Percentiles rank a stretch among this genome's conserved stretches.
phyloP scores from a whole-genome alignment of 2,329 filamentous ascomycete species.

The Geosmithia flava region DNA sequence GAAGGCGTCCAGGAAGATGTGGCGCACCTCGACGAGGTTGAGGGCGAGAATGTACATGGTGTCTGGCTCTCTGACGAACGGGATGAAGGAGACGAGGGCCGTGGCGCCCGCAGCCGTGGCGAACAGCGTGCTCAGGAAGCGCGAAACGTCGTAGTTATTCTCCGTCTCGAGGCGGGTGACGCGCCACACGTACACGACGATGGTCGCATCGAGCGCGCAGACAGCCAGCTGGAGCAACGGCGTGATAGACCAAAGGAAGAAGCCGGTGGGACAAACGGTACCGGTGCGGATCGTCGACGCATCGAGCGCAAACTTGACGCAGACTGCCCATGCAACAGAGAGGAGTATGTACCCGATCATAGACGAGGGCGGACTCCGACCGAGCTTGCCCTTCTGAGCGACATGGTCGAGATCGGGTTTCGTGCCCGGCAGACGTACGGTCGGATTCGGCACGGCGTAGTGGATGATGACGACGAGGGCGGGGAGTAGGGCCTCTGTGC shows the following conservation, averaged over 20 bases:
- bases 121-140: conserved; percentile 3
- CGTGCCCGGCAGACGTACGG: background rate
- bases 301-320: background rate
- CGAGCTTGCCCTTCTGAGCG: background rate
- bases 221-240: conserved; percentile 9
- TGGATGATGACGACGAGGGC: conserved; percentile 1
- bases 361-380: background rate
- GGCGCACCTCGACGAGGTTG: conserved; percentile 13
- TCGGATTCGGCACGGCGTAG: conserved; percentile 4
- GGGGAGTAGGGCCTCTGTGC: conserved; percentile 14
- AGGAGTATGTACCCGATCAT: conserved; percentile 5
- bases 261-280: conserved; percentile 6
- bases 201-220: conserved; percentile 15
- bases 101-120: conserved; percentile 4
- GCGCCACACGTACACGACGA: conserved; percentile 13
- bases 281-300: conserved; percentile 7
- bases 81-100: conserved; percentile 9
- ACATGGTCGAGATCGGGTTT: background rate
- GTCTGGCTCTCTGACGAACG: conserved; percentile 11
- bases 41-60: conserved; percentile 1
- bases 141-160: conserved; percentile 8
- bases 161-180: conserved; percentile 9
- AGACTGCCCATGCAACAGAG: conserved; percentile 1
- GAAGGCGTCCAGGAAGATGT: conserved; percentile 16
- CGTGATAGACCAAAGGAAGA: conserved; percentile 3